Conservation (phyloP, 2,329 filamentous ascomycete genomes). For the Dactylonectria estremocensis region DNA sequence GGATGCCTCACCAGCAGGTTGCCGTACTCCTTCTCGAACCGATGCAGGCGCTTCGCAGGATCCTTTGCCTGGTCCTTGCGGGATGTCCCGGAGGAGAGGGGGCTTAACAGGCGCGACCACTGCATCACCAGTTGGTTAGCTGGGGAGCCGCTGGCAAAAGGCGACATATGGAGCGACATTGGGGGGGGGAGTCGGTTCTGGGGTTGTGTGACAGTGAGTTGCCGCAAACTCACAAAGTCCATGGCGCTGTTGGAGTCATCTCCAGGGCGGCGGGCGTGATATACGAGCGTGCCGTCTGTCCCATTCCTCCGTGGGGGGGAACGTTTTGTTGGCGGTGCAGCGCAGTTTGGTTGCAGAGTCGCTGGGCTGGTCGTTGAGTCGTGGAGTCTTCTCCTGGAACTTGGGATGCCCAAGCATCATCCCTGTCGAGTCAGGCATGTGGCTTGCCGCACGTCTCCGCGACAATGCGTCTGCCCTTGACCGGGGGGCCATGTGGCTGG, state of each 20-base stretch:
- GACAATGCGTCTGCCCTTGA: not conserved
- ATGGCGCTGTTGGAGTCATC: constrained; percentile 66
- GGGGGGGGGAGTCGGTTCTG: not conserved
- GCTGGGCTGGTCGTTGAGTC: constrained; percentile 5
- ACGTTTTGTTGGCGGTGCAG: constrained; percentile 37
- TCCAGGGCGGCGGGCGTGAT: constrained; percentile 48
- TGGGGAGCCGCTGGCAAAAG: constrained; percentile 11
- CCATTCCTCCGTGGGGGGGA: constrained; percentile 40
- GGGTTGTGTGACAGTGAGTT: too few relatives aligned
- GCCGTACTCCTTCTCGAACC: constrained; percentile 77
- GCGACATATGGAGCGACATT: not conserved
- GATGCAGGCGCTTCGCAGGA: constrained; percentile 74
- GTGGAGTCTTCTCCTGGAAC: constrained; percentile 1
- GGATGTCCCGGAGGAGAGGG: constrained; percentile 69
- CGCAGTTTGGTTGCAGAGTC: constrained; percentile 13
- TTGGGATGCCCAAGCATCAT: constrained; percentile 24
- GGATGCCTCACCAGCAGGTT: constrained; percentile 68
- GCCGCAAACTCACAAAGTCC: constrained; percentile 67
- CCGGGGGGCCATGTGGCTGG: not conserved
- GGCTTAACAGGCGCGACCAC: constrained; percentile 79
- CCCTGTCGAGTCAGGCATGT: constrained; percentile 25
- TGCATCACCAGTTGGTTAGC: constrained; percentile 50
- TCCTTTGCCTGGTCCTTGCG: constrained; percentile 74
- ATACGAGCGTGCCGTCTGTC: constrained; percentile 35
- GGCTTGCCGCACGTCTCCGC: constrained; percentile 10